Evolutionary conservation across 176 grass and related monocot species (phyloP).

Genomic region (Metroxylon sagu): DNA sequence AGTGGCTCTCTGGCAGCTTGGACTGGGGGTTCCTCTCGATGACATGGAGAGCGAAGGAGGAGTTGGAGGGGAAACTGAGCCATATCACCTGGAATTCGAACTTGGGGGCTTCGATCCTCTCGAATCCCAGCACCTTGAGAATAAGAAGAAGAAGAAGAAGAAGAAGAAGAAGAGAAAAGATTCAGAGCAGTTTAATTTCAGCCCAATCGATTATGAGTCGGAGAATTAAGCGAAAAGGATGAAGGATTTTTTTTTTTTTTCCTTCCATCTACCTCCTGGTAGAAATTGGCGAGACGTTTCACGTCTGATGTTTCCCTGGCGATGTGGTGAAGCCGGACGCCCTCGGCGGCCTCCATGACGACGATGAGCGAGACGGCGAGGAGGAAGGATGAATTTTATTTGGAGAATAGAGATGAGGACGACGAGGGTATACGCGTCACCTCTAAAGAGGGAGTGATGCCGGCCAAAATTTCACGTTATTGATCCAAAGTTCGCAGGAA

Average conservation of each 20-base stretch:
- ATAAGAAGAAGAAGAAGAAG: not conserved
- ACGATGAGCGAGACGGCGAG: not conserved
- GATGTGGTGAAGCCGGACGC: constrained; percentile 70
- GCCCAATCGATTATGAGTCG: too few species aligned
- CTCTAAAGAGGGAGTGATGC: too few species aligned
- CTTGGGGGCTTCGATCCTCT: constrained; percentile 35
- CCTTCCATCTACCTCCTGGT: constrained; percentile 35
- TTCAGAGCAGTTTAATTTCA: too few species aligned
- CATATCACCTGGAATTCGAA: constrained; percentile 62
- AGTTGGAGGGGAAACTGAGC: constrained; percentile 38
- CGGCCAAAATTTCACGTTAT: too few species aligned
- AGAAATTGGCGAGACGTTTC: constrained; percentile 72
- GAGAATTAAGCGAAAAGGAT: not conserved
- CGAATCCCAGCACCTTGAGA: constrained; percentile 54
- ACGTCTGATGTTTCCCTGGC: constrained; percentile 76
- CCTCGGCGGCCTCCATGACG: constrained; percentile 45
- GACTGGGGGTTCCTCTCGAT: constrained; percentile 65
- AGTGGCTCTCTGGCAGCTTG: constrained; percentile 16
- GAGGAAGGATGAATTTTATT: too few species aligned
- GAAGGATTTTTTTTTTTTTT: not conserved
- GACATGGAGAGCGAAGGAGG: constrained; percentile 56
- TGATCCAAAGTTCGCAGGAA: too few species aligned
- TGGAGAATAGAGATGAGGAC: too few species aligned
- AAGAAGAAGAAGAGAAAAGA: not conserved
- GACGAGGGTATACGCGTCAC: too few species aligned